Conservation (phyloP, 495 filamentous ascomycete genomes). For the Xylaria grammica region DNA sequence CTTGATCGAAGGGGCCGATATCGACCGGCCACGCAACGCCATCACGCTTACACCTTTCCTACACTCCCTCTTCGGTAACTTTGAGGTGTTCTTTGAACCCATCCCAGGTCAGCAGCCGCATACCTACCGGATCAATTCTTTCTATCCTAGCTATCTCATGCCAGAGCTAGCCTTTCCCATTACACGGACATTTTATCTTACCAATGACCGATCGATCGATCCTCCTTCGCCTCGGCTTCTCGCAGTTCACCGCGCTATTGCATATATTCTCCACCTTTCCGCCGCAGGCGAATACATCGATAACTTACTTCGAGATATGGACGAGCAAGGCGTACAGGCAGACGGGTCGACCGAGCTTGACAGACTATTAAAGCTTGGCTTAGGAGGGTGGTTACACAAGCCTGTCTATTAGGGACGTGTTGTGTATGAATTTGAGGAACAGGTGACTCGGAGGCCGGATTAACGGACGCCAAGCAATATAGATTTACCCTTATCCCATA, state of each 20-base stretch:
- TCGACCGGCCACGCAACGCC: conserved; percentile 24
- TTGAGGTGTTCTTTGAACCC: conserved; percentile 22
- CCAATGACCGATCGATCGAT: conserved; percentile 34
- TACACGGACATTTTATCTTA: conserved; percentile 33
- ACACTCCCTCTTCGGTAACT: conserved; percentile 22
- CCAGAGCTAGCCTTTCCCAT: conserved; percentile 22
- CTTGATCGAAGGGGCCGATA: conserved; percentile 24
- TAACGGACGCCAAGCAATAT: too few species aligned
- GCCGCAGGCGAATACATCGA: conserved; percentile 3
- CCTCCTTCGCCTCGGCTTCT: conserved; percentile 40
- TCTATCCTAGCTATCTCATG: conserved; percentile 9
- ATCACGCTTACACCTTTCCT: conserved; percentile 22
- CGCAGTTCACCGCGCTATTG: conserved; percentile 40
- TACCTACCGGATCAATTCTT: conserved; percentile 30
- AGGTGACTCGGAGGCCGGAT: too few species aligned
- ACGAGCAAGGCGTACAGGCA: not conserved
- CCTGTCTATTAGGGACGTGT: not conserved
- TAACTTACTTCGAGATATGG: not conserved
- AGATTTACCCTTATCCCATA: too few species aligned
- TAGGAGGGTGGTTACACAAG: not conserved
- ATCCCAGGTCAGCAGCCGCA: conserved; percentile 14
- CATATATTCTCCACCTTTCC: too few species aligned
- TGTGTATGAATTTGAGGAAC: too few species aligned
- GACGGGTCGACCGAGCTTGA: not conserved
- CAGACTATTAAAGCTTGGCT: not conserved